phyloP scores from a whole-genome alignment of 208 protist genomes.

The Trypanosomatidae sp. region DNA sequence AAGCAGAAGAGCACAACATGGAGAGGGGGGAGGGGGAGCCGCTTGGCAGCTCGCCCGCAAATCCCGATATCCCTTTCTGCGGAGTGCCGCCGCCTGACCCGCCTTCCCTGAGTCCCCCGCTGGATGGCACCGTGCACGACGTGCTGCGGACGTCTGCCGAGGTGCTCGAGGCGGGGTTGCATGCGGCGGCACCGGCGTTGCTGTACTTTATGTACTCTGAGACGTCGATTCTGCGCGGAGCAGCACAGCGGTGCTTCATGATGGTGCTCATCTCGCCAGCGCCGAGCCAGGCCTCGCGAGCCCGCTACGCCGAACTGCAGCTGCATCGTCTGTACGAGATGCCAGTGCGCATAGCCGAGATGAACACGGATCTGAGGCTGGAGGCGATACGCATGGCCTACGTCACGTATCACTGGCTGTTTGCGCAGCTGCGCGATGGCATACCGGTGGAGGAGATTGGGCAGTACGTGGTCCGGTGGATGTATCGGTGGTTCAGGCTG shows the following conservation, averaged over 20 bases:
- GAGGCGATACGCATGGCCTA: constrained; percentile 52
- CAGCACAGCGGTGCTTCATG: constrained; percentile 52
- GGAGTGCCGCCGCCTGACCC: not conserved
- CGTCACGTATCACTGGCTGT: constrained; percentile 50
- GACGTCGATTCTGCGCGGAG: constrained; percentile 58
- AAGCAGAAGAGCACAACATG: not conserved
- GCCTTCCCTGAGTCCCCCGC: constrained; percentile 16
- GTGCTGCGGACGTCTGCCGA: constrained; percentile 31
- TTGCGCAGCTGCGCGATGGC: constrained; percentile 45
- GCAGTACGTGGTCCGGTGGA: constrained; percentile 43
- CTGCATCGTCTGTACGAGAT: constrained; percentile 33
- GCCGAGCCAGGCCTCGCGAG: constrained; percentile 26
- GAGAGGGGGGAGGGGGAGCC: not conserved
- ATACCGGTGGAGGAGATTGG: constrained; percentile 64
- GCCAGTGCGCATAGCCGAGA: constrained; percentile 47
- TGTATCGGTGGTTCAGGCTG: constrained; percentile 41
- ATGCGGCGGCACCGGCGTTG: constrained; percentile 30
- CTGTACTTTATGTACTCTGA: constrained; percentile 37
- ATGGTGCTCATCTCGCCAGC: constrained; percentile 53
- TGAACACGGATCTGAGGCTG: constrained; percentile 52
- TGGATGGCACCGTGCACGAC: constrained; percentile 31
- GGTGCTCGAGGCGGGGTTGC: constrained; percentile 29
- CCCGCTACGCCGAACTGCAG: constrained; percentile 38
- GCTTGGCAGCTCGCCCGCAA: not conserved
- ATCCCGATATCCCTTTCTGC: not conserved